phyloP scores from a whole-genome alignment of 805 yeast species.

The Lachancea sp. region DNA sequence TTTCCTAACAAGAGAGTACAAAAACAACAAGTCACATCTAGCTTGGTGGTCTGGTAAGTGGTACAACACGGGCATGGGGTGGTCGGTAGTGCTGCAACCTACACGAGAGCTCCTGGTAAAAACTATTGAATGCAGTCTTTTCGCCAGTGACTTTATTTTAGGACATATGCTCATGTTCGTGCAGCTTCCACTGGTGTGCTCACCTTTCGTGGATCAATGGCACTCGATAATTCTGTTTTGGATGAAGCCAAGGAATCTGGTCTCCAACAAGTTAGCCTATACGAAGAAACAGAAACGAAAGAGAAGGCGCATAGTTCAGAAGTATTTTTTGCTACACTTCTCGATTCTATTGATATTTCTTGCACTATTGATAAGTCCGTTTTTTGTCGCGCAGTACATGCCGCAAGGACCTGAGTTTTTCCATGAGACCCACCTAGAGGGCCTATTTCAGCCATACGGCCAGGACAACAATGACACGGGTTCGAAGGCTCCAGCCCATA shows the following conservation, averaged over 20 bases:
- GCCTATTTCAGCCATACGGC: slow-evolving; percentile 51
- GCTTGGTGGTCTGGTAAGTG: slow-evolving; percentile 83
- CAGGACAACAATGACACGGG: slow-evolving; percentile 69
- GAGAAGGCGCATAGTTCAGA: slow-evolving; percentile 38
- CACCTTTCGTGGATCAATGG: slow-evolving; percentile 60
- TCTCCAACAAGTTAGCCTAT: slow-evolving; percentile 33
- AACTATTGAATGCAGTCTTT: slow-evolving; percentile 57
- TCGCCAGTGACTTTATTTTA: slow-evolving; percentile 56
- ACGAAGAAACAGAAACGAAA: slow-evolving; percentile 35
- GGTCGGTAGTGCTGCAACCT: slow-evolving; percentile 57
- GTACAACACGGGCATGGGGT: slow-evolving; percentile 56
- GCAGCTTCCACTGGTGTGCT: slow-evolving; percentile 54
- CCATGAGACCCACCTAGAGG: slow-evolving; percentile 25
- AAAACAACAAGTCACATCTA: slow-evolving; percentile 50
- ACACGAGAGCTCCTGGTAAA: slow-evolving; percentile 58
- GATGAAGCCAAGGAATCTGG: slow-evolving; percentile 48
- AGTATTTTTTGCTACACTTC: slow-evolving; percentile 44
- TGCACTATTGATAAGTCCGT: slow-evolving; percentile 42
- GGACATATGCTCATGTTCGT: slow-evolving; percentile 52
- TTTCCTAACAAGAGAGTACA: slow-evolving; percentile 55
- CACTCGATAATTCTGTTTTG: slow-evolving; percentile 64
- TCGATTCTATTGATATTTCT: slow-evolving; percentile 36
- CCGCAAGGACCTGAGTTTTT: slow-evolving; percentile 23
- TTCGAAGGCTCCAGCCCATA: slow-evolving; percentile 41
- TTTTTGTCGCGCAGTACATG: slow-evolving; percentile 32